phyloP scores from a whole-genome alignment of 2,329 filamentous ascomycete species.

The Monosporascus sp. region DNA sequence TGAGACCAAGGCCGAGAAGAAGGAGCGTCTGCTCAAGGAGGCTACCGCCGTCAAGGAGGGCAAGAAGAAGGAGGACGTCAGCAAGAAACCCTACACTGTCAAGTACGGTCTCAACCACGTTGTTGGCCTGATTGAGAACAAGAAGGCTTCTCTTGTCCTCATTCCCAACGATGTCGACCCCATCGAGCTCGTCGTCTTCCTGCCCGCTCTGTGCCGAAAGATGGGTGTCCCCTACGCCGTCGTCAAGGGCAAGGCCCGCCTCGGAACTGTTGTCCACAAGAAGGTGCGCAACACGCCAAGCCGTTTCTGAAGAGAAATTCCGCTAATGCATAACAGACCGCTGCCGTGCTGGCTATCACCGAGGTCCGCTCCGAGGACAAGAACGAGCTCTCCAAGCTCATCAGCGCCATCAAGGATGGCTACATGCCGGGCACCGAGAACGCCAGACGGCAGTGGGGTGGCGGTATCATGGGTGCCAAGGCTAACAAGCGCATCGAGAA shows the following conservation, averaged over 20 bases:
- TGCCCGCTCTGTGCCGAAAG: conserved; percentile 98
- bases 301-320: not conserved
- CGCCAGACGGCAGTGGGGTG: conserved; percentile 90
- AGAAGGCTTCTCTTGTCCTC: conserved; percentile 97
- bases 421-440: conserved; percentile 96
- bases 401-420: conserved; percentile 95
- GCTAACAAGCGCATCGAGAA: conserved; percentile 72
- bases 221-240: conserved; percentile 99
- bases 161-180: conserved; percentile 99
- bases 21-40: conserved; percentile 98
- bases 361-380: conserved; percentile 99
- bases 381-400: conserved; percentile 93
- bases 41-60: conserved; percentile 95
- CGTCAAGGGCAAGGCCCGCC: conserved; percentile 98
- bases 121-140: conserved; percentile 95
- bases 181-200: conserved; percentile 98
- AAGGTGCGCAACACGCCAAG: conserved; percentile 56
- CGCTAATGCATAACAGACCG: conserved; percentile 63
- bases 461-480: conserved; percentile 99
- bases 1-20: conserved; percentile 99
- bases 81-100: conserved; percentile 99
- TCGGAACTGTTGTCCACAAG: conserved; percentile 99
- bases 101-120: conserved; percentile 99
- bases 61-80: conserved; percentile 99
- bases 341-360: conserved; percentile 89